A percentile compares a stretch with the other conserved stretches of the same genome.
These are phyloP conservation scores for Lonicera japonica DNA, from an alignment of 129 eudicot genomes.

Conservation along the genomic window DNA sequence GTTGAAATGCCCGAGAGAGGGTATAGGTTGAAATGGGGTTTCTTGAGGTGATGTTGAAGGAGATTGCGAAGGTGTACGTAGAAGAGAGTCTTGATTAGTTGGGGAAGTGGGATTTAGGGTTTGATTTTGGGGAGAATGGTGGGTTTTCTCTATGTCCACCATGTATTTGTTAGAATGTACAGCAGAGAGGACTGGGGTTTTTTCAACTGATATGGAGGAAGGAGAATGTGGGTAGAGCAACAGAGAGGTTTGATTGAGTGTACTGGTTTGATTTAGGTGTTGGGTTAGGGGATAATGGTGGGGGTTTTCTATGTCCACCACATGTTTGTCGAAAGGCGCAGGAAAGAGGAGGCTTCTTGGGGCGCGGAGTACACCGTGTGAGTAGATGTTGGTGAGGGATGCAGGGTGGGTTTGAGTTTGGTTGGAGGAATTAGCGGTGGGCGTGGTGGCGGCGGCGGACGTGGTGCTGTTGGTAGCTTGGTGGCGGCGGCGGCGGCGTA, in stretches of 20 bases:
- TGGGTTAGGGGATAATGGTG: constrained; percentile 17
- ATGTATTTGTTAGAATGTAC: no score
- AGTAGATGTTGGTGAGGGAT: constrained; percentile 33
- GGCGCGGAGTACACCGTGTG: constrained; percentile 58
- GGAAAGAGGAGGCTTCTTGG: constrained; percentile 86
- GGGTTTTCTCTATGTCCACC: no score
- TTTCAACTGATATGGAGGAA: constrained; percentile 5
- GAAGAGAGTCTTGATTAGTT: no score
- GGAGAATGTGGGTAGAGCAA: constrained; percentile 14
- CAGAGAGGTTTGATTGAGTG: neutral
- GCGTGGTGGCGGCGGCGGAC: constrained; percentile 4
- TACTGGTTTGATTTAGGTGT: neutral
- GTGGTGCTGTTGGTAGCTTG: neutral
- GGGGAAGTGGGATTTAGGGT: no score
- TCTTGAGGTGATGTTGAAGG: no score
- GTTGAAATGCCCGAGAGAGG: no score
- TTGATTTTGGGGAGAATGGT: no score
- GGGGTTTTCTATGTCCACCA: constrained; percentile 29
- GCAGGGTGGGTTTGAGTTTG: constrained; percentile 9
- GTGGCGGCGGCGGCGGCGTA: constrained; percentile 22
- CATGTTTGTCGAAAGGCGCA: constrained; percentile 18
- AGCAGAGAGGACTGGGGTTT: no score
- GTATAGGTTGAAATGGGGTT: no score
- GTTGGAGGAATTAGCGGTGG: constrained; percentile 1
- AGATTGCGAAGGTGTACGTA: no score